phyloP scores from a whole-genome alignment of 2,329 filamentous ascomycete genomes.

The Hypoxylon sp. region DNA sequence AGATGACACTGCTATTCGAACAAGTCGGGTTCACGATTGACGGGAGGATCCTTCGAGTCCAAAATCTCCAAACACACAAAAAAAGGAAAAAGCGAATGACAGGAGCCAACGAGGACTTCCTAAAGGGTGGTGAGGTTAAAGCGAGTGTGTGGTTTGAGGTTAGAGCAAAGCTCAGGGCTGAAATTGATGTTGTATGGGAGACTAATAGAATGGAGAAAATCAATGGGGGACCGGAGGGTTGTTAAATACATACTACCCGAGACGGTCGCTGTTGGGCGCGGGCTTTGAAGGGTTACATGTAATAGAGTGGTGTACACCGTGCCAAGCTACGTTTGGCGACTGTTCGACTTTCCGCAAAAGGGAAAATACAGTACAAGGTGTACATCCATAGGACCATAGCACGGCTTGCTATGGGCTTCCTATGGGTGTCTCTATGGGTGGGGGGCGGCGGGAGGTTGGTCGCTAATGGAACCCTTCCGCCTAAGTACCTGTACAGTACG shows the following conservation, averaged over 20 bases:
- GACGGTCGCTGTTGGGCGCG: conserved; percentile 34
- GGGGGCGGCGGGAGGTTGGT: conserved; percentile 24
- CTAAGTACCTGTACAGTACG: conserved; percentile 37
- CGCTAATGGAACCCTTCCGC: conserved; percentile 32
- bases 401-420: neutral
- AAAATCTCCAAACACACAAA: conserved; percentile 63
- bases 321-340: conserved; percentile 28
- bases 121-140: conserved; percentile 63
- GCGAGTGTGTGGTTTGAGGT: conserved; percentile 65
- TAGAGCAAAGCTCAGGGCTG: conserved; percentile 58
- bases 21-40: conserved; percentile 46
- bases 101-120: conserved; percentile 82
- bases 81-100: conserved; percentile 77
- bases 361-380: conserved; percentile 37
- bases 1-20: conserved; percentile 45
- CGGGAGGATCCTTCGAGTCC: conserved; percentile 56
- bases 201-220: conserved; percentile 54
- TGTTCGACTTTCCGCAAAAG: conserved; percentile 45
- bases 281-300: conserved; percentile 14
- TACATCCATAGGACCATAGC: conserved; percentile 22
- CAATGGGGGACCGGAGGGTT: conserved; percentile 54
- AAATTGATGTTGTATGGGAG: conserved; percentile 54
- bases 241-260: conserved; percentile 51
- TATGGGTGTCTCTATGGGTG: conserved; percentile 20
- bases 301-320: conserved; percentile 35